A percentile compares a stretch with the other conserved stretches of the same genome.
Conservation (phyloP, 2,329 filamentous ascomycete species). For the Stylonectria norvegica region DNA sequence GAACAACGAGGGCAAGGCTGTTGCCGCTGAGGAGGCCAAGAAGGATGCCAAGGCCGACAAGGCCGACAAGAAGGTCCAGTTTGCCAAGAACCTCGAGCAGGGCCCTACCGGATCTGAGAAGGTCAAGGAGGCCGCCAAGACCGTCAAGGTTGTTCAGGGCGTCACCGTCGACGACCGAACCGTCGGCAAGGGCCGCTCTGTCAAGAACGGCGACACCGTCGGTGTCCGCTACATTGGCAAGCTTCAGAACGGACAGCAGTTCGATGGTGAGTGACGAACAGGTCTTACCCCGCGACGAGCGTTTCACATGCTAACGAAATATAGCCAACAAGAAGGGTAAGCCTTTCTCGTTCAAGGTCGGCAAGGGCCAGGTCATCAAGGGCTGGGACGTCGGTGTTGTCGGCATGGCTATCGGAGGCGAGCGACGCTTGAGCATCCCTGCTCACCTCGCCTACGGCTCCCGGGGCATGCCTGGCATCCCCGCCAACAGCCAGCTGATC, state of each 20-base stretch:
- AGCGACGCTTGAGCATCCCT: conserved; percentile 89
- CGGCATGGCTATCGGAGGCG: conserved; percentile 90
- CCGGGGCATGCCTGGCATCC: conserved; percentile 78
- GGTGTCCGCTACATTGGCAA: conserved; percentile 98
- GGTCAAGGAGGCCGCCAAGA: conserved; percentile 49
- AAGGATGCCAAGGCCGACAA: conserved; percentile 58
- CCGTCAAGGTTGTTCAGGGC: conserved; percentile 78
- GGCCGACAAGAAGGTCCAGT: conserved; percentile 87
- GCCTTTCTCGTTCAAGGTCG: conserved; percentile 94
- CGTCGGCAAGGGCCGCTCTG: conserved; percentile 75
- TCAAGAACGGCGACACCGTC: conserved; percentile 86
- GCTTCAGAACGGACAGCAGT: conserved; percentile 89
- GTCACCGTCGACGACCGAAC: conserved; percentile 97
- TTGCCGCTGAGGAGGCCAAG: conserved; percentile 56
- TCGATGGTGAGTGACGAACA: conserved; percentile 68
- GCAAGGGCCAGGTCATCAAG: conserved; percentile 94
- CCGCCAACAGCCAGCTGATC: conserved; percentile 82
- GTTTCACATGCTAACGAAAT: conserved; percentile 18
- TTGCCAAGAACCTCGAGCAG: conserved; percentile 98
- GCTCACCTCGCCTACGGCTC: conserved; percentile 85
- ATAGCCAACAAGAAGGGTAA: conserved; percentile 97
- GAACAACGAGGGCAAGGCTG: conserved; percentile 94
- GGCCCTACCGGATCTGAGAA: conserved; percentile 73
- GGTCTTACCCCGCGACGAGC: background rate
- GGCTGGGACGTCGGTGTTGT: conserved; percentile 94